Evolutionary conservation across 257 asterid genomes (phyloP), one percentile per base, ranked within the genome.

Genomic region (Primulina tabacum): DNA sequence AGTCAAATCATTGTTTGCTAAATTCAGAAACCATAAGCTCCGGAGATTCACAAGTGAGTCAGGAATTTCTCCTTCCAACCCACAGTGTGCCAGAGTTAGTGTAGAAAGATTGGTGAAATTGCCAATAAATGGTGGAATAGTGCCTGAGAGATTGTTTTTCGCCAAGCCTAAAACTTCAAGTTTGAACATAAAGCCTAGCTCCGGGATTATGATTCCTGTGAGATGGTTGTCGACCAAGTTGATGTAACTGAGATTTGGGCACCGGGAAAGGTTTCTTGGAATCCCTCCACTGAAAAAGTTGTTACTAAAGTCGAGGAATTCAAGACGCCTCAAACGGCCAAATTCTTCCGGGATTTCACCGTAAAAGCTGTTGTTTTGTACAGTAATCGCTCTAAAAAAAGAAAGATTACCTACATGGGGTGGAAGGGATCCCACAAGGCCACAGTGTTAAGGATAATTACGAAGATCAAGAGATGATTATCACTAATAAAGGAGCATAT

Each of bases 281-380:
- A 79, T 56, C 17, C 9, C 52, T 61, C 83, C 80, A 5, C 33
- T 28, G 18, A 79, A 66, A 2, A 60, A 58, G 52, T 79, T 79
- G 57, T 34, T 35, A 16, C 75, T 67, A 40, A 75, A 65, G 21
- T 75, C 72, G 62, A 75, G 70, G 40, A 75, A 59, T 34, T 53
- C 59, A 34, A 79, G 72, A 7, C 18, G 67, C 0, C 30, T 4
- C 6, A 79, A 37, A 30, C 66, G 69, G 1, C 83, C 77, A 26
- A 79, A 56, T 50, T 79, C 75, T 26, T 58, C 62, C 6, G 80
- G 83, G 12, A 79, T 64, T 24, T 62, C 65, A 17, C 80, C 80
- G 8, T 60, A 20, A 60, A 79, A 71, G 29, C 74, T 67, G 32
- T 79, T 79, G 68, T 71, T 70, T 61, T 62, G 33, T 16, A 79